Percentiles rank a stretch among this genome's conserved stretches.
phyloP scores from a whole-genome alignment of 768 basidiomycete species.

The Leccinum fibrillosum region DNA sequence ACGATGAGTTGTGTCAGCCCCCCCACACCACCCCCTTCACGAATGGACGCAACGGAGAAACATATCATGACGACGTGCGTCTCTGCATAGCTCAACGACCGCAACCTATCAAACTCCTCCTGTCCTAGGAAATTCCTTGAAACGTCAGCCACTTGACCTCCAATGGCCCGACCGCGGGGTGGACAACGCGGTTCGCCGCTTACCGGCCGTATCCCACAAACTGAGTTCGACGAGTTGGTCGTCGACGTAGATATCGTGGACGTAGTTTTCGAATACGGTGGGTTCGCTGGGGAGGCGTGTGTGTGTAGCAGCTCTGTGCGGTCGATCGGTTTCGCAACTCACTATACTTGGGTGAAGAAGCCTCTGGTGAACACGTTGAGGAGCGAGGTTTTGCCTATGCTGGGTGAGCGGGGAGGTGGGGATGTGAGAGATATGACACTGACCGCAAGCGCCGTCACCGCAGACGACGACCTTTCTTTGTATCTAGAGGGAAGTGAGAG shows the following conservation, averaged over 20 bases:
- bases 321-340: slow-evolving; percentile 29
- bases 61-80: slow-evolving; percentile 96
- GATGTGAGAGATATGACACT: neutral
- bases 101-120: slow-evolving; percentile 91
- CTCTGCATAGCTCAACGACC: slow-evolving; percentile 95
- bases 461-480: slow-evolving; percentile 82
- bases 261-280: slow-evolving; percentile 97
- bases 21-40: too few relatives aligned
- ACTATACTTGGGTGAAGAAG: slow-evolving; percentile 95
- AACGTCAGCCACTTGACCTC: slow-evolving; percentile 19
- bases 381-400: slow-evolving; percentile 73
- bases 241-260: slow-evolving; percentile 84
- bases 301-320: neutral
- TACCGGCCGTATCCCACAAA: slow-evolving; percentile 97
- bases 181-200: slow-evolving; percentile 4
- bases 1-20: neutral
- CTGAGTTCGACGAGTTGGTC: slow-evolving; percentile 87
- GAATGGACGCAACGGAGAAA: slow-evolving; percentile 67
- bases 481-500: slow-evolving; percentile 30
- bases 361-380: slow-evolving; percentile 88
- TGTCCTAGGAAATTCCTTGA: slow-evolving; percentile 59
- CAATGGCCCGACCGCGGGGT: neutral
- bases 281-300: slow-evolving; percentile 56
- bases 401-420: slow-evolving; percentile 6
- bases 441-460: slow-evolving; percentile 94